Evolutionary conservation across 805 yeast genomes (phyloP), one percentile per base, ranked within the genome.

Genomic region (Candida xiaguanensis): DNA sequence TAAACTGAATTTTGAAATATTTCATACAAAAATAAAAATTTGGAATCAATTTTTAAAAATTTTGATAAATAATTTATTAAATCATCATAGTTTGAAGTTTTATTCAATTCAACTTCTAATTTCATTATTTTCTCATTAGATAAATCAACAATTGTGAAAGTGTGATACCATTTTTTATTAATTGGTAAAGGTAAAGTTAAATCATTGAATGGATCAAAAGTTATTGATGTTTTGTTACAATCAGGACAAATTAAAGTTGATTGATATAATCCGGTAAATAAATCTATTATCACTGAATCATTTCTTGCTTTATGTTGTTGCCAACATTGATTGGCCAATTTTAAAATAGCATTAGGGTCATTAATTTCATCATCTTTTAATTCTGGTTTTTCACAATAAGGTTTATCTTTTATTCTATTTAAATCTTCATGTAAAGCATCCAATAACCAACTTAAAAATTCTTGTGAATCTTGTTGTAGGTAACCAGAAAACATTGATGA

Each of bases 191-290:
- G 98, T 31, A 91, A 64, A 0, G 99, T 89, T 47, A 91, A 64
- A 54, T 89, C 96, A 62, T 80, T 87, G 55, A 80, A 91, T 0
- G 99, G 98, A 58, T 91, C 99, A 63, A 90, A 93, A 0, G 97
- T 90, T 18, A 91, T 74, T 19, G 95, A 83, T 6, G 85, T 75
- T 49, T 82, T 82, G 14, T 72, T 56, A 61, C 99, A 93, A 7
- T 64, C 80, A 0, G 98, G 98, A 55, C 99, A 91, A 9, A 83
- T 73, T 39, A 93, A 67, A 0, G 96, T 89, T 1, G 96, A 88
- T 59, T 90, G 86, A 58, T 91, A 93, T 52, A 88, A 55, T 0
- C 98, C 98, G 8, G 90, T 85, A 66, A 91, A 93, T 28, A 93
- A 65, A 55, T 93, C 98, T 18, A 80, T 74, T 15, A 91, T 78